Evolutionary conservation across 306 rosid genomes (phyloP).

Genomic region (Glycyrrhiza uralensis): DNA sequence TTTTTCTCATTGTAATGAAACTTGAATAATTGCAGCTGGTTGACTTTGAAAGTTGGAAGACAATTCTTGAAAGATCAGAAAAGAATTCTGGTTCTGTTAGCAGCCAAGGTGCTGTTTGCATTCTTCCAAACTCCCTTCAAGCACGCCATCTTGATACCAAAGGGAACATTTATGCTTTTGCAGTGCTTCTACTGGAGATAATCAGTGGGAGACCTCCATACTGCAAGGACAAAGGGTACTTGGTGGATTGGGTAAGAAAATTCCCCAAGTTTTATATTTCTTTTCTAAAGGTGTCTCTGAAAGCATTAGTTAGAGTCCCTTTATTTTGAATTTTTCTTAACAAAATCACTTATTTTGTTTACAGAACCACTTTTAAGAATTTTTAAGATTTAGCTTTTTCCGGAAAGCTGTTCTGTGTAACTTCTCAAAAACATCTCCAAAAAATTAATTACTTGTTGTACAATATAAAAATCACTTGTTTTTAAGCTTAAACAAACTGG

Average conservation of each 20-base stretch:
- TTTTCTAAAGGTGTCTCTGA: neutral
- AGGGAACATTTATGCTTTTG: slow-evolving; percentile 84
- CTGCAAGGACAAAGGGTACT: slow-evolving; percentile 82
- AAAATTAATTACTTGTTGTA: too few relatives aligned
- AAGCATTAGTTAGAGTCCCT: too few relatives aligned
- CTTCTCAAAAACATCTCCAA: too few relatives aligned
- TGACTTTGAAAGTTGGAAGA: slow-evolving; percentile 96
- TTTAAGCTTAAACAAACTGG: too few relatives aligned
- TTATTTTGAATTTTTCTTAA: too few relatives aligned
- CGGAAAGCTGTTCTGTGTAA: too few relatives aligned
- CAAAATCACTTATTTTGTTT: too few relatives aligned
- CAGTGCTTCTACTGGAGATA: slow-evolving; percentile 76
- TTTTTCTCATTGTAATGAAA: slow-evolving; percentile 18
- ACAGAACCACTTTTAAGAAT: too few relatives aligned
- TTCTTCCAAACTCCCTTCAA: slow-evolving; percentile 74
- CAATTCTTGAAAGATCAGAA: slow-evolving; percentile 81
- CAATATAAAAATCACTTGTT: too few relatives aligned
- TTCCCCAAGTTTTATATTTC: neutral
- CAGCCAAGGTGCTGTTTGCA: slow-evolving; percentile 61
- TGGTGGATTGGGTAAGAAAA: slow-evolving; percentile 86
- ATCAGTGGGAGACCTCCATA: slow-evolving; percentile 86
- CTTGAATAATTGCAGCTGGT: slow-evolving; percentile 59
- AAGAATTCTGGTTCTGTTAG: slow-evolving; percentile 64
- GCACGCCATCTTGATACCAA: slow-evolving; percentile 72
- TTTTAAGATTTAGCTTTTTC: too few relatives aligned